Evolutionary conservation across 1,139 yeast species (phyloP).

Genomic region (Wickerhamiella pararugosa): DNA sequence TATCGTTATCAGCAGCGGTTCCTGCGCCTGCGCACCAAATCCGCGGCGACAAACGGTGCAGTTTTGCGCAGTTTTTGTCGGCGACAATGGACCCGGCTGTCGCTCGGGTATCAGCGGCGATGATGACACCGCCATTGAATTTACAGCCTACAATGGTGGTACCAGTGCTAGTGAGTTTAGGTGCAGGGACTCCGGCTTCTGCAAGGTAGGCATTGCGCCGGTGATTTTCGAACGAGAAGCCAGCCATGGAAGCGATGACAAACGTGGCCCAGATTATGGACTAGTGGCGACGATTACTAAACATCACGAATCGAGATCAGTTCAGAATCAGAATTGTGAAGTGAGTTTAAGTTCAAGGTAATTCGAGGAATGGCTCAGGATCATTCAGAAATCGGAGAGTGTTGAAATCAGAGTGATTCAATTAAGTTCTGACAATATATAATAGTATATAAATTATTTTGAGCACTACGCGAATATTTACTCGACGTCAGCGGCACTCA

Average conservation of each 20-base stretch:
- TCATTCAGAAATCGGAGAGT: too few species aligned
- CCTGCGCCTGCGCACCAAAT: conserved; percentile 99
- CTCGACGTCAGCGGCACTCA: conserved; percentile 10
- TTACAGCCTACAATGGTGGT: conserved; percentile 96
- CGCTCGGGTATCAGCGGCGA: conserved; percentile 98
- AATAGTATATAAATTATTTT: too few species aligned
- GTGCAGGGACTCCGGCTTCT: conserved; percentile 57
- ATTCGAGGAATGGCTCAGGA: too few species aligned
- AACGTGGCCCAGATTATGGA: too few species aligned
- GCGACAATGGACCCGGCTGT: conserved; percentile 94
- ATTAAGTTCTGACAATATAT: too few species aligned
- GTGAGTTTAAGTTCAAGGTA: too few species aligned
- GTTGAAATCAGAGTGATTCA: too few species aligned
- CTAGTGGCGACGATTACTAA: too few species aligned
- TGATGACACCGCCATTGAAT: conserved; percentile 83
- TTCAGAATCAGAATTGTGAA: too few species aligned
- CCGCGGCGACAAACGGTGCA: conserved; percentile 79
- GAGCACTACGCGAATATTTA: too few species aligned
- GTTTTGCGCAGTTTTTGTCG: conserved; percentile 92
- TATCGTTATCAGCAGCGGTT: conserved; percentile 98
- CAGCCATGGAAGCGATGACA: conserved; percentile 41
- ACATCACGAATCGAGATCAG: too few species aligned
- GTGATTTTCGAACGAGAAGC: conserved; percentile 81
- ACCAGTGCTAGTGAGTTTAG: conserved; percentile 92
- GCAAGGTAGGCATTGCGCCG: conserved; percentile 71